Evolutionary conservation across 2,329 filamentous ascomycete genomes (phyloP).

Genomic region (Cytospora leucostoma): DNA sequence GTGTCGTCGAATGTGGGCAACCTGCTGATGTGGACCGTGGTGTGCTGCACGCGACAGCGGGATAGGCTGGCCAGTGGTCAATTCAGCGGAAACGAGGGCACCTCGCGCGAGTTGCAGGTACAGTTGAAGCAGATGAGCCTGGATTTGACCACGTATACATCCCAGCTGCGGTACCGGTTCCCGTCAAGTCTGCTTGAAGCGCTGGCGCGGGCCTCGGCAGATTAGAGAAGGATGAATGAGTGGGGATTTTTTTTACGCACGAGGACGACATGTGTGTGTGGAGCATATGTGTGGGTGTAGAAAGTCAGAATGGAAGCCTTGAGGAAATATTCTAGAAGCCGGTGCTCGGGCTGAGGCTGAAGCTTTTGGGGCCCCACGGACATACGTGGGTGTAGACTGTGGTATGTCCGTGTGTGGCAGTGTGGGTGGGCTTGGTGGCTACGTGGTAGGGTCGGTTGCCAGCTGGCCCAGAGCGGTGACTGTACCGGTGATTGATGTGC

Average conservation of each 20-base stretch:
- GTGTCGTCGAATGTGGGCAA: slow-evolving; percentile 89
- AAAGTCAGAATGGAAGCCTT: too few relatives aligned
- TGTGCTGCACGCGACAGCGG: slow-evolving; percentile 78
- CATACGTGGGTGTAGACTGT: neutral
- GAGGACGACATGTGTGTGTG: neutral
- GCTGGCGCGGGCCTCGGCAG: slow-evolving; percentile 77
- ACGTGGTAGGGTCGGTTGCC: neutral
- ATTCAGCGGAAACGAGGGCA: slow-evolving; percentile 73
- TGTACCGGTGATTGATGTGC: neutral
- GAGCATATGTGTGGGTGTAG: neutral
- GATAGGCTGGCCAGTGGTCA: slow-evolving; percentile 68
- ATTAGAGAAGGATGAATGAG: slow-evolving; percentile 41
- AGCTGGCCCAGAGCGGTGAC: neutral
- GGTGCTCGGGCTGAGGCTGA: neutral
- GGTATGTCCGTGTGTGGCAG: neutral
- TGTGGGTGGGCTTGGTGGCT: neutral
- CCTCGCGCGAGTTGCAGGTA: slow-evolving; percentile 64
- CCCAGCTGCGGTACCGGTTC: slow-evolving; percentile 87
- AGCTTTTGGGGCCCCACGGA: neutral
- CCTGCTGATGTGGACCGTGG: slow-evolving; percentile 90
- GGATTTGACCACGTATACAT: slow-evolving; percentile 92
- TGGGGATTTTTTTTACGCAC: neutral
- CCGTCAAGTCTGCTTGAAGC: slow-evolving; percentile 86
- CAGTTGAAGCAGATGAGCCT: slow-evolving; percentile 78
- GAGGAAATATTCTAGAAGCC: neutral